A percentile compares a stretch with the other conserved stretches of the same genome.
These are phyloP conservation scores for Rhizopogon vesiculosus DNA, from an alignment of 768 basidiomycete genomes.

Conservation along the genomic window DNA sequence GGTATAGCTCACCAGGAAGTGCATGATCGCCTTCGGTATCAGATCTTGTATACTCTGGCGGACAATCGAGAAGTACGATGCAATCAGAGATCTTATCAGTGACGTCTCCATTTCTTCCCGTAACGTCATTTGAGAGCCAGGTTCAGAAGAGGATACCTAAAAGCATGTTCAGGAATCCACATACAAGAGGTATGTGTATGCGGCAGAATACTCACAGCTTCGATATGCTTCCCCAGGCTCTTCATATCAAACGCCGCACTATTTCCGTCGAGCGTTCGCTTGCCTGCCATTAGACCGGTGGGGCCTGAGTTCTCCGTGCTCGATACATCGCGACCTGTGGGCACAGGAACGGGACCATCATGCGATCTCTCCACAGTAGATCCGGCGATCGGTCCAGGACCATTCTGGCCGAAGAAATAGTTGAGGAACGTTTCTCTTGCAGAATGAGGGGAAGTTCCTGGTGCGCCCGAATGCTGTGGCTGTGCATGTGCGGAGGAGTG, in stretches of 20 bases:
- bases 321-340: slow-evolving; percentile 63
- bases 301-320: slow-evolving; percentile 45
- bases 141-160: slow-evolving; percentile 51
- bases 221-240: slow-evolving; percentile 94
- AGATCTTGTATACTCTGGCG: slow-evolving; percentile 97
- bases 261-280: slow-evolving; percentile 64
- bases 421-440: slow-evolving; percentile 92
- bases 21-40: slow-evolving; percentile 98
- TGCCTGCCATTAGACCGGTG: slow-evolving; percentile 63
- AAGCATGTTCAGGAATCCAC: slow-evolving; percentile 3
- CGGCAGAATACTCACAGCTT: slow-evolving; percentile 66
- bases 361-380: slow-evolving; percentile 43
- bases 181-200: slow-evolving; percentile 5
- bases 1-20: slow-evolving; percentile 95
- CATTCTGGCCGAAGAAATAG: slow-evolving; percentile 95
- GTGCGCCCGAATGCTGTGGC: slow-evolving; percentile 27
- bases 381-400: slow-evolving; percentile 65
- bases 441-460: slow-evolving; percentile 40
- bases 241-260: slow-evolving; percentile 97
- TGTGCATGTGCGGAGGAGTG: slow-evolving; percentile 31
- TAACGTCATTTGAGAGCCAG: slow-evolving; percentile 59
- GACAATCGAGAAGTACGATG: slow-evolving; percentile 93
- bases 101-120: slow-evolving; percentile 97
- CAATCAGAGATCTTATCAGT: slow-evolving; percentile 91
- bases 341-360: slow-evolving; percentile 27